Conservation (phyloP, 495 filamentous ascomycete species). For the Haplographium delicatum region DNA sequence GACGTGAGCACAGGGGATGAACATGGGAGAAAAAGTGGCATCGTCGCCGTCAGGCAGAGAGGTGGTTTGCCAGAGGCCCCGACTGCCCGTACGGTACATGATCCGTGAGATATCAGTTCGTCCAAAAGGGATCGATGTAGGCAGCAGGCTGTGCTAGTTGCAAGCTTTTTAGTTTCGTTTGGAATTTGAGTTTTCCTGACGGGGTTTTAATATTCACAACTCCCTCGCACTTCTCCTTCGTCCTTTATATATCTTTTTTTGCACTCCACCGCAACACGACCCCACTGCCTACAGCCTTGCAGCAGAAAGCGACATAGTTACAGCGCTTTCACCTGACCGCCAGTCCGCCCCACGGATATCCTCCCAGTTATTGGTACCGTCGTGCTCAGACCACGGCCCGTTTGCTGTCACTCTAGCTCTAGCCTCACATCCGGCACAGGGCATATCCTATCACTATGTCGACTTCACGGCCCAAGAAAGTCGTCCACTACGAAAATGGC, state of each 20-base stretch:
- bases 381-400: background rate
- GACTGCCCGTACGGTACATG: no score
- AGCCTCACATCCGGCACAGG: no score
- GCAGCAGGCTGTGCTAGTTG: slow-evolving; percentile 13
- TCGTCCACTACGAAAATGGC: slow-evolving; percentile 25
- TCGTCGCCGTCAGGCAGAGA: background rate
- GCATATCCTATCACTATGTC: slow-evolving; percentile 15
- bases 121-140: slow-evolving; percentile 4
- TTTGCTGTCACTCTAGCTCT: background rate
- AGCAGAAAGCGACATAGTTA: background rate
- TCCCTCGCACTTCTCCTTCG: background rate
- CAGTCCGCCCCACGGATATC: slow-evolving; percentile 5
- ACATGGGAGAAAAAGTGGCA: slow-evolving; percentile 5
- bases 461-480: slow-evolving; percentile 14
- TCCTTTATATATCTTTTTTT: slow-evolving; percentile 10
- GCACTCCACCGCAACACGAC: no score
- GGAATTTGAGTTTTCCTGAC: no score
- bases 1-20: background rate
- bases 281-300: slow-evolving; percentile 9
- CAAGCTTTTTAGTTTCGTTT: background rate
- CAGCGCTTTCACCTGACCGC: slow-evolving; percentile 10
- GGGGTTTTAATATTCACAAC: slow-evolving; percentile 8
- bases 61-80: background rate
- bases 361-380: slow-evolving; percentile 7
- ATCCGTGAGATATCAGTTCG: background rate